Conservation (phyloP, 2,329 filamentous ascomycete genomes). For the Fusarium phyllophilum region DNA sequence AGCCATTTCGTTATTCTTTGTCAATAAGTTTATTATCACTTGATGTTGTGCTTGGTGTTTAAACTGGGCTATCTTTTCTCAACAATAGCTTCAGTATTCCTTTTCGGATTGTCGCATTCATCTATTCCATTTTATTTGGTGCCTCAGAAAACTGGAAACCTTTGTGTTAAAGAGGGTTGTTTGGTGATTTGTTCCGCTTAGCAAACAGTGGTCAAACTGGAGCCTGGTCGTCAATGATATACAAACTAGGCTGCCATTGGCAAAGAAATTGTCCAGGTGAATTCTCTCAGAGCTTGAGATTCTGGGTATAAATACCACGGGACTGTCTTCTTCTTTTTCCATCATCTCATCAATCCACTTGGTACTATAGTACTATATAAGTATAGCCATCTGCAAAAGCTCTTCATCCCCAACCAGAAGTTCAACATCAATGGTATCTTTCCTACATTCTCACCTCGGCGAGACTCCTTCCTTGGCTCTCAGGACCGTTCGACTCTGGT, state of each 20-base stretch:
- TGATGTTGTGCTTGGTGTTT: neutral
- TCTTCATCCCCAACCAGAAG: neutral
- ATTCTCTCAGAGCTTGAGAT: neutral
- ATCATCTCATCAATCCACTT: neutral
- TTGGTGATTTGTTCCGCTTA: neutral
- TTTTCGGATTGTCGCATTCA: neutral
- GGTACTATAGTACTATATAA: neutral
- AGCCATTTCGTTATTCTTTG: neutral
- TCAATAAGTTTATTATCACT: too few species aligned
- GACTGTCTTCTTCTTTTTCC: neutral
- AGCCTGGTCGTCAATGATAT: neutral
- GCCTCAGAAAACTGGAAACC: neutral
- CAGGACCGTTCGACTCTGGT: neutral
- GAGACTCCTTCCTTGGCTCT: neutral
- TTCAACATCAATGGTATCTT: neutral
- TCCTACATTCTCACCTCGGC: fast-evolving
- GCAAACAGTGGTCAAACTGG: neutral
- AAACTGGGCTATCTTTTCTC: neutral
- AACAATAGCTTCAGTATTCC: neutral
- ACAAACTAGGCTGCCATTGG: neutral
- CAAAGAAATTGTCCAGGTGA: neutral
- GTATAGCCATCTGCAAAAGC: fast-evolving
- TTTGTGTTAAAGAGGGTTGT: neutral
- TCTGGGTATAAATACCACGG: neutral
- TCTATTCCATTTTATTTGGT: neutral